A percentile compares a stretch with the other conserved stretches of the same genome.
These are phyloP conservation scores for Pseudovirgaria hyperparasitica DNA, from an alignment of 2,329 filamentous ascomycete genomes.

Conservation along the genomic window DNA sequence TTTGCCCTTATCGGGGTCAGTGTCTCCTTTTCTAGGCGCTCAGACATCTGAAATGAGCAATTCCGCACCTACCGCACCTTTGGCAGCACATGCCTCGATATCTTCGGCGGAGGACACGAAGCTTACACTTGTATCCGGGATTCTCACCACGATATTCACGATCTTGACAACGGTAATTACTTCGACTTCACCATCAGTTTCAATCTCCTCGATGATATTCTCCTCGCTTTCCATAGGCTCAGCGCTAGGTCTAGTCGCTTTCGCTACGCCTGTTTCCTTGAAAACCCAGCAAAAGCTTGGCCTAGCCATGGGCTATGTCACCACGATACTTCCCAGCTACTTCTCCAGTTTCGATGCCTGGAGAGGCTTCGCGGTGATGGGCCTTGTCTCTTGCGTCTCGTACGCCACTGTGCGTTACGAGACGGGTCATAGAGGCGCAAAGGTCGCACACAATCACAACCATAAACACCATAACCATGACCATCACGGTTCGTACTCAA, in stretches of 20 bases:
- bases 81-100: constrained; percentile 16
- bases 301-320: constrained; percentile 16
- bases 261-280: constrained; percentile 28
- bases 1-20: constrained; percentile 31
- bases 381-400: constrained; percentile 26
- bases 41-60: too few species aligned
- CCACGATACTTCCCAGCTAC: constrained; percentile 12
- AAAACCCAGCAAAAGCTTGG: constrained; percentile 24
- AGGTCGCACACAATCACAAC: constrained; percentile 17
- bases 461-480: constrained; percentile 18
- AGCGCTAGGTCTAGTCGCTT: constrained; percentile 29
- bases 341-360: constrained; percentile 13
- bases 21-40: constrained; percentile 13
- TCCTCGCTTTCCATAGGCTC: constrained; percentile 29
- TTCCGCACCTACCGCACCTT: not conserved
- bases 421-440: constrained; percentile 18
- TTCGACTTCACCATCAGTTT: constrained; percentile 19
- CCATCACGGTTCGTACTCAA: constrained; percentile 41
- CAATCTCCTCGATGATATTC: constrained; percentile 21
- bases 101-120: constrained; percentile 26
- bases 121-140: constrained; percentile 29
- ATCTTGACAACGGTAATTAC: constrained; percentile 21
- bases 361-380: constrained; percentile 17
- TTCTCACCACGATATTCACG: constrained; percentile 22
- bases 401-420: constrained; percentile 14